Base-by-base conservation (phyloP, 2,329 filamentous ascomycete genomes). In the Sclerotinia subarctica region DNA sequence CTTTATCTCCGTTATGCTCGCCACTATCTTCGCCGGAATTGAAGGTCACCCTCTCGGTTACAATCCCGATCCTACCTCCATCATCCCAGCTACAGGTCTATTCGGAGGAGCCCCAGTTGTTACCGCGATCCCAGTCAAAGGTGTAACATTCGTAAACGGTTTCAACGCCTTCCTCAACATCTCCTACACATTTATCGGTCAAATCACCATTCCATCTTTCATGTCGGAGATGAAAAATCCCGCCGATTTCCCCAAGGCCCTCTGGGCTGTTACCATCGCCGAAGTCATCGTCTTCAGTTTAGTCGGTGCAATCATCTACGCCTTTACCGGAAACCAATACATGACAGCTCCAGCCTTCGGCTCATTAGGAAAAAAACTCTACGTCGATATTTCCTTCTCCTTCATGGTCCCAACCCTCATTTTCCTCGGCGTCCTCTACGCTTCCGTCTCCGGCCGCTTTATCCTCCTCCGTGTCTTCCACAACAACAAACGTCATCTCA, bases 381-480 rank as follows among this genome's bases (percentile, higher is more conserved):
- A 90, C 81, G 93, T 95, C 81, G 97, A 97, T 81, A 85, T 95
- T 2, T 86, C 92, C 0, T 97, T 96, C 79, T 93, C 90, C 17
- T 96, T 97, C 82, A 97, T 97, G 93, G 90, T 97, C 44, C 94
- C 94, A 0, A 97, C 94, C 0, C 85, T 97, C 72, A 93, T 97
- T 76, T 97, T 97, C 82, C 80, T 97, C 5, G 94, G 94, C 10
- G 92, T 96, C 0, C 80, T 97, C 24, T 97, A 97, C 77, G 93
- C 94, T 19, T 95, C 92, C 0, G 92, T 97, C 1, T 94, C 92
- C 5, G 90, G 91, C 0, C 90, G 94, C 42, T 97, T 97, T 81
- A 82, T 97, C 75, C 96, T 97, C 82, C 96, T 97, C 85, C 91
- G 92, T 71, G 77, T 95, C 24, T 97, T 96, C 79, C 87, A 90